Percentiles rank a stretch among this genome's conserved stretches.
Evolutionary conservation across 768 basidiomycete species (phyloP).

Genomic region (Agrocybe praecox): DNA sequence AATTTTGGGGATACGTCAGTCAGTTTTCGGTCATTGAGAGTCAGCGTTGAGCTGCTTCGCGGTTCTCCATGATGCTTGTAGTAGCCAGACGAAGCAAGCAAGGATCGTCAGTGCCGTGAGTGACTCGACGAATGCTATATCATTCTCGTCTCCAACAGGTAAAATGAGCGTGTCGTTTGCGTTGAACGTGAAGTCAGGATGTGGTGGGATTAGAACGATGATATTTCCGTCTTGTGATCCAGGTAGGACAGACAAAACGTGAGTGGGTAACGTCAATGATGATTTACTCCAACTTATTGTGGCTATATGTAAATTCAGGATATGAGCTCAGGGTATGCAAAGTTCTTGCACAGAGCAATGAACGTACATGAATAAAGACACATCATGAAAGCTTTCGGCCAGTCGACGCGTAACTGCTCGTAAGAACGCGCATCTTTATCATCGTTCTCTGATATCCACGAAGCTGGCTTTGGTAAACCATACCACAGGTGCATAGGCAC

Average conservation of each 20-base stretch:
- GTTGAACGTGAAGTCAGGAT: conserved; percentile 7
- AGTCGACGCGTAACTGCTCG: conserved; percentile 30
- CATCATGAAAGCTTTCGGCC: conserved; percentile 40
- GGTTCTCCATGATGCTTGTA: conserved; percentile 26
- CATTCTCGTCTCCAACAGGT: conserved; percentile 37
- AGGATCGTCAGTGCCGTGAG: conserved; percentile 41
- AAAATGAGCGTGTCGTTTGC: conserved; percentile 28
- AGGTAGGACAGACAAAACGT: conserved; percentile 10
- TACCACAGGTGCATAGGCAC: conserved; percentile 53
- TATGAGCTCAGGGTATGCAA: neutral
- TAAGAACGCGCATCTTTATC: conserved; percentile 17
- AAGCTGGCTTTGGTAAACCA: conserved; percentile 26
- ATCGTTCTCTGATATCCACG: neutral
- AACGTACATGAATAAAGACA: conserved; percentile 33
- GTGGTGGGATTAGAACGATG: conserved; percentile 21
- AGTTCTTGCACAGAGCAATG: neutral
- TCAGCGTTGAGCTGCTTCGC: conserved; percentile 5
- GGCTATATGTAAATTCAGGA: neutral
- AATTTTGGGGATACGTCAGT: neutral
- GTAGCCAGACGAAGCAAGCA: conserved; percentile 39
- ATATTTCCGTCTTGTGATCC: conserved; percentile 6
- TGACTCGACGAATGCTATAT: conserved; percentile 43
- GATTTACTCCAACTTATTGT: neutral
- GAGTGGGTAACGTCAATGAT: conserved; percentile 3
- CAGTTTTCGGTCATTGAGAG: conserved; percentile 5